Conservation (phyloP, 2,329 filamentous ascomycete species). For the Elsinoe necatrix region DNA sequence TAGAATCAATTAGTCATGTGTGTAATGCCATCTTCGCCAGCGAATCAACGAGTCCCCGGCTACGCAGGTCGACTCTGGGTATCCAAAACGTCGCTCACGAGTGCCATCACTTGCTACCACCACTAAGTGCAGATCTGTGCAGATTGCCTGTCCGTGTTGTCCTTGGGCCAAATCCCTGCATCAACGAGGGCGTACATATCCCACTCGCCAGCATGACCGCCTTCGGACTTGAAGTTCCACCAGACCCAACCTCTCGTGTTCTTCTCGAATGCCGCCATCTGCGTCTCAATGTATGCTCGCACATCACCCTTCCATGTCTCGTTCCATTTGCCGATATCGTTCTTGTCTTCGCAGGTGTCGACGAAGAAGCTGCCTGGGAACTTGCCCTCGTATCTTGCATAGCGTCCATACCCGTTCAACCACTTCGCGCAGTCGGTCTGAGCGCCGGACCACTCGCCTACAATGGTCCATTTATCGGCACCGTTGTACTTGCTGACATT, state of each 20-base stretch:
- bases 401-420: constrained; percentile 48
- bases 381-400: constrained; percentile 53
- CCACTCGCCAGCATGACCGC: constrained; percentile 41
- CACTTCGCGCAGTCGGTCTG: constrained; percentile 52
- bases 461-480: constrained; percentile 57
- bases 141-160: constrained; percentile 27
- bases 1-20: constrained; percentile 1
- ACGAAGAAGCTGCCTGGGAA: constrained; percentile 40
- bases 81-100: neutral
- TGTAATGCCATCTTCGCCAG: constrained; percentile 36
- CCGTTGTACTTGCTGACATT: constrained; percentile 42
- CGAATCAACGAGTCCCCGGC: neutral
- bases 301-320: constrained; percentile 39
- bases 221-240: constrained; percentile 52
- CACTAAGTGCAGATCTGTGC: constrained; percentile 24
- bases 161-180: constrained; percentile 44
- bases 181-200: constrained; percentile 44
- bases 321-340: constrained; percentile 41
- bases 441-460: constrained; percentile 61
- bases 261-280: constrained; percentile 45
- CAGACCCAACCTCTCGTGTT: constrained; percentile 46
- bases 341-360: constrained; percentile 48
- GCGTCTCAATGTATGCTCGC: constrained; percentile 47
- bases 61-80: constrained; percentile 7
- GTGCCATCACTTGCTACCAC: neutral